phyloP scores from a whole-genome alignment of 192 early-diverging fungal genomes.

The Coemansia sp. region DNA sequence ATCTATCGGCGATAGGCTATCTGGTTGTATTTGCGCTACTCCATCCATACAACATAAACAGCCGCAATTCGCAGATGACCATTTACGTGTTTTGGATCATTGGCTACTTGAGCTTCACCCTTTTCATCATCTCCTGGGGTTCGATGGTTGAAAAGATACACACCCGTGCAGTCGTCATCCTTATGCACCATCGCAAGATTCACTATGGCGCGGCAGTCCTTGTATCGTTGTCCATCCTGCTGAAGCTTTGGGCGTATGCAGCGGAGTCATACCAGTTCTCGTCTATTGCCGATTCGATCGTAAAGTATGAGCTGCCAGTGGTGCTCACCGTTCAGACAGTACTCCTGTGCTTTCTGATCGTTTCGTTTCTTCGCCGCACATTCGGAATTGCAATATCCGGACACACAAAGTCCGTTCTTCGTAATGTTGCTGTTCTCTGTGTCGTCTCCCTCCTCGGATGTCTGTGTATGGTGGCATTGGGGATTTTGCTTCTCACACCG shows the following conservation, averaged over 20 bases:
- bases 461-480: conserved; percentile 14
- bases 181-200: not conserved
- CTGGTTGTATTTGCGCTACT: conserved; percentile 36
- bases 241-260: conserved; percentile 37
- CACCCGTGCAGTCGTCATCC: not conserved
- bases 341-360: conserved; percentile 20
- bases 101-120: conserved; percentile 31
- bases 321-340: conserved; percentile 25
- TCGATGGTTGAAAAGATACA: conserved; percentile 28
- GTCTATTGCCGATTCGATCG: conserved; percentile 7
- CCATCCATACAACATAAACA: conserved; percentile 26
- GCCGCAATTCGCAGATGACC: conserved; percentile 24
- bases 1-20: conserved; percentile 32
- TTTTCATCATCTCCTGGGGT: conserved; percentile 41
- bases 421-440: conserved; percentile 17
- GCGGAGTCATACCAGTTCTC: conserved; percentile 33
- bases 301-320: conserved; percentile 20
- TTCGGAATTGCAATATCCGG: conserved; percentile 36
- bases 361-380: conserved; percentile 27
- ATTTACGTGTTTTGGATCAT: conserved; percentile 39
- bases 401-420: conserved; percentile 31
- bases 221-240: conserved; percentile 22
- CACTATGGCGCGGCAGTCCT: conserved; percentile 16
- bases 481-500: conserved; percentile 5
- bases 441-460: conserved; percentile 27